A percentile compares a stretch with the other conserved stretches of the same genome.
Evolutionary conservation across 2,329 filamentous ascomycete species (phyloP).

Genomic region (Cryphonectria nitschkei): DNA sequence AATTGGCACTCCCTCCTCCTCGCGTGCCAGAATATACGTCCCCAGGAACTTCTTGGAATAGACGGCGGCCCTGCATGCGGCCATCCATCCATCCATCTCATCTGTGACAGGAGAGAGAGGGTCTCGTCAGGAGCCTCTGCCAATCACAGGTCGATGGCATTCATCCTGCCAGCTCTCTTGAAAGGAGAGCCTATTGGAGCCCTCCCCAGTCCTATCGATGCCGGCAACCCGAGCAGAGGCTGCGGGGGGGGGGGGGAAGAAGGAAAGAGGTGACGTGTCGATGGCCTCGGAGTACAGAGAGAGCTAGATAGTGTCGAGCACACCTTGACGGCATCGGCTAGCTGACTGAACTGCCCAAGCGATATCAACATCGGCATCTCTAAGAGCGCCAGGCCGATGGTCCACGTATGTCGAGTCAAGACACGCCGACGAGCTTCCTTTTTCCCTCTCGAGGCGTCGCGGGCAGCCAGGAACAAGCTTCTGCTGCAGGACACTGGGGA

Average conservation of each 20-base stretch:
- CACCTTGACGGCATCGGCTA: neutral
- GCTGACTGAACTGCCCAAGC: no score
- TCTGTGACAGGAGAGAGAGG: conserved; percentile 11
- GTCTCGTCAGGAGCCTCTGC: conserved; percentile 4
- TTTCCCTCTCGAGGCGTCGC: neutral
- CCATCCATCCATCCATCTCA: neutral
- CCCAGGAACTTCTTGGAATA: neutral
- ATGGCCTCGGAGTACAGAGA: neutral
- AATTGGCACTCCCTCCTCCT: conserved; percentile 11
- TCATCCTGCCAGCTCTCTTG: neutral
- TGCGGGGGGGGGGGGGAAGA: neutral
- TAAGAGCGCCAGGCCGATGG: conserved; percentile 97
- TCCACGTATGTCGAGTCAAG: conserved; percentile 24
- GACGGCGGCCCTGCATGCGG: conserved; percentile 14
- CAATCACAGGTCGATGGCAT: neutral
- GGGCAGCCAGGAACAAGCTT: neutral
- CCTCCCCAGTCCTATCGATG: neutral
- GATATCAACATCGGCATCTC: conserved; percentile 96
- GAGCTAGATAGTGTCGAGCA: neutral
- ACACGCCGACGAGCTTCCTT: conserved; percentile 15
- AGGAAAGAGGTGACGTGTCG: no score
- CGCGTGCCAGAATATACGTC: neutral
- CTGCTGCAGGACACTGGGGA: conserved; percentile 6
- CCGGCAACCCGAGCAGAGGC: neutral
- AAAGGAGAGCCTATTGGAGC: neutral